Conservation (phyloP, 495 filamentous ascomycete species). For the Talaromyces liani region DNA sequence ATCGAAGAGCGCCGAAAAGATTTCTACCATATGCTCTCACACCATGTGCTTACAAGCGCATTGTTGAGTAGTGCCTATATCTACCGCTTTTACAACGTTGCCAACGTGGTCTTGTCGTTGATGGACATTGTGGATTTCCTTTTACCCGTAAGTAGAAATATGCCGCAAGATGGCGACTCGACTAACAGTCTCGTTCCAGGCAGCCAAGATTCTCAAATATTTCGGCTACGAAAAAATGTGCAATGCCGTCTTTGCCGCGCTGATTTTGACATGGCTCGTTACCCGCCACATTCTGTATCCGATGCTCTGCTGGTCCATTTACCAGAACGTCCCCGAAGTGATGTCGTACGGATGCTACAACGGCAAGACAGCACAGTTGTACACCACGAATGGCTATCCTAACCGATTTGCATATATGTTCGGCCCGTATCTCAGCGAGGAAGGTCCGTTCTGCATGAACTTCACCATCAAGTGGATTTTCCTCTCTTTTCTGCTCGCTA, state of each 20-base stretch:
- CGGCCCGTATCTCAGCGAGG: conserved; percentile 59
- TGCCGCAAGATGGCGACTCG: background rate
- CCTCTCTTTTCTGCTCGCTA: conserved; percentile 61
- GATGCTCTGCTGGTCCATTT: conserved; percentile 72
- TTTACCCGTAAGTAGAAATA: conserved; percentile 59
- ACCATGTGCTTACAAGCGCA: conserved; percentile 82
- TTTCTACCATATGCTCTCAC: conserved; percentile 89
- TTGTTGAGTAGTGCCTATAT: conserved; percentile 75
- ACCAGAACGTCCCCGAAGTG: conserved; percentile 52
- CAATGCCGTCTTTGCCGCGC: conserved; percentile 78
- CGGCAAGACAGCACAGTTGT: conserved; percentile 46
- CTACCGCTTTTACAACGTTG: conserved; percentile 77
- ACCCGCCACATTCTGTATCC: conserved; percentile 77
- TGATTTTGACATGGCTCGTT: conserved; percentile 79
- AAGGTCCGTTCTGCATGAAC: conserved; percentile 72
- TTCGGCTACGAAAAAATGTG: conserved; percentile 65
- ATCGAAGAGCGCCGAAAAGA: conserved; percentile 93
- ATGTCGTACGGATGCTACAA: conserved; percentile 68
- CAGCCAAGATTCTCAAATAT: conserved; percentile 95
- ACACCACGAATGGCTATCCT: conserved; percentile 48
- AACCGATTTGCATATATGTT: conserved; percentile 53
- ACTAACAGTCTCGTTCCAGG: conserved; percentile 39
- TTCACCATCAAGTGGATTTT: conserved; percentile 64
- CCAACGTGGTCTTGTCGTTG: conserved; percentile 78
- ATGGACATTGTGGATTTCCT: conserved; percentile 94